Evolutionary conservation across 495 filamentous ascomycete species (phyloP), one percentile per base, ranked within the genome.

Genomic region (Niebla homalea): DNA sequence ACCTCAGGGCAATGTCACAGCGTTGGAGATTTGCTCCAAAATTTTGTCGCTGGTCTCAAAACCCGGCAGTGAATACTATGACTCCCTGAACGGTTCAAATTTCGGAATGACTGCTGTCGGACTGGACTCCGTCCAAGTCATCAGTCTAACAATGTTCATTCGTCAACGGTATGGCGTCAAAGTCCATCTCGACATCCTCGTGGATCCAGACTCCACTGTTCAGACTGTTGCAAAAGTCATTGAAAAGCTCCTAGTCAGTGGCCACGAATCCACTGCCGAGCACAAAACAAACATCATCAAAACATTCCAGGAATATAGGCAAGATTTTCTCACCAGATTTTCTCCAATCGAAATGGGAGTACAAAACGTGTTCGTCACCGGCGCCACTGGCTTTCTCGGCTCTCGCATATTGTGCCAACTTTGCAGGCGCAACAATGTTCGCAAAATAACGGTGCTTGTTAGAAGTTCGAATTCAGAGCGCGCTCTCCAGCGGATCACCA

Each of bases 101-200:
- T 64, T 67, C 23, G 39, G 43, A 14, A 43, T 67, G 11, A 29
- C 50, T 10, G 53, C 55, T 0, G 49, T 58, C 25, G 63, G 58
- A 23, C 50, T 67, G n/a, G 62, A 67, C 49, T 67, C 64, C 2
- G 60, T 67, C 10, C 54, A 65, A 49, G 42, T 63, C 15, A 64
- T 67, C 36, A 58, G 48, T 23, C 50, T 67, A 42, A 49, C 55
- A 22, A 63, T 54, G 39, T 59, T 57, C 44, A 57, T 67, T 23
- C 53, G 57, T 26, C 46, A 58, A 43, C 15, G 40, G 5, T 67
- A 59, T 47, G 53, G 52, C 5, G 53, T 63, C 16, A 58, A 57
- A 38, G 47, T 65, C 6, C 48, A 53, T 20, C 48, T 64, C 11
- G 46, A 54, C 10, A 52, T 51, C 0, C 36, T 66, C 22, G 52